Evolutionary conservation across 1,284 basidiomycete genomes (phyloP), one percentile per base, ranked within the genome.

Genomic region (Trichosporon sp.): DNA sequence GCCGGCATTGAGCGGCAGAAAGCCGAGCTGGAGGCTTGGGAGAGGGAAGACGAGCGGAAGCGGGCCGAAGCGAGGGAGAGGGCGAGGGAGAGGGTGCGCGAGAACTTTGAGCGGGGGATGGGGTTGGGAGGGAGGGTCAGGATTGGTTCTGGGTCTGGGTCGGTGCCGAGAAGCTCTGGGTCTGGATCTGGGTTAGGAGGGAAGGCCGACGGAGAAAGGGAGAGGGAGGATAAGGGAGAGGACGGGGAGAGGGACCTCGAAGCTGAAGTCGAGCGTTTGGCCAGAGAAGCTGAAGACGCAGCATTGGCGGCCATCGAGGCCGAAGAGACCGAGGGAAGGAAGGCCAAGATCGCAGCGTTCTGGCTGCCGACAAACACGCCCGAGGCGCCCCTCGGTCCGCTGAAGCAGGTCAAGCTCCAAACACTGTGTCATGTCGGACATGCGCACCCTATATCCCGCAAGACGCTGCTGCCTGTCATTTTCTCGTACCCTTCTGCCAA

Each of bases 361-460:
- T 97, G 94, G 94, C 83, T 96, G 52, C 93, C 90, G 19, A 91
- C 87, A 0, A 81, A 95, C 34, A 92, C 93, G 0, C 93, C 94
- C 29, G 87, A 88, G 0, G 86, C 86, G 9, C 76, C 76, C 25
- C 69, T 90, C 83, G 65, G 85, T 74, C 69, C 88, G 82, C 79
- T 93, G 34, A 85, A 86, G 69, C 89, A 91, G 71, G 85, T 92
- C 59, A 93, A 93, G 79, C 81, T 92, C 40, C 89, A 91, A 75
- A 92, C 91, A 7, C 86, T 89, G 65, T 97, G 94, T 81, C 86
- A 88, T 61, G 90, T 89, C 6, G 78, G 86, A 2, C 92, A 95
- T 81, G 31, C 63, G 19, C 66, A 68, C 59, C 82, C 86, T 16
- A 33, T 62, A 72, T 90, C 89, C 8, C 81, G 90, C 65, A 95